A percentile compares a stretch with the other conserved stretches of the same genome.
These are phyloP conservation scores for Paecilomyces niveus DNA, from an alignment of 2,329 filamentous ascomycete species.

Conservation along the genomic window DNA sequence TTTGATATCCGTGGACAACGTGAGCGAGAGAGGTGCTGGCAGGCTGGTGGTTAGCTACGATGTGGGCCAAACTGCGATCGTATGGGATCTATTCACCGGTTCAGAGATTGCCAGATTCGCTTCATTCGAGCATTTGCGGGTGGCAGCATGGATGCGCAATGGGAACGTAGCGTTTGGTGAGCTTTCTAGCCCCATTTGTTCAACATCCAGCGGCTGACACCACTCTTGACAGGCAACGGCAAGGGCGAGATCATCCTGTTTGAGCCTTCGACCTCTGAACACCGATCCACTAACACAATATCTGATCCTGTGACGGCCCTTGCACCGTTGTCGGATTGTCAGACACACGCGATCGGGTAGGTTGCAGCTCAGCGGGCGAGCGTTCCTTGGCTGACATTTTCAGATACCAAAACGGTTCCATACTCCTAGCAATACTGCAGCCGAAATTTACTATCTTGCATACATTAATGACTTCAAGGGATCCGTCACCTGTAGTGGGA, in stretches of 20 bases:
- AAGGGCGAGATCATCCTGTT: constrained; percentile 93
- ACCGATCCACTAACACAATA: constrained; percentile 83
- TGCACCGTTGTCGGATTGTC: constrained; percentile 80
- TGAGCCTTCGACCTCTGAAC: constrained; percentile 86
- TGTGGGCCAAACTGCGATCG: constrained; percentile 80
- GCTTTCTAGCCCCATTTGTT: constrained; percentile 17
- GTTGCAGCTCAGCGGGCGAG: constrained; percentile 15
- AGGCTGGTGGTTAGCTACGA: constrained; percentile 90
- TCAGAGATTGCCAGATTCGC: constrained; percentile 87
- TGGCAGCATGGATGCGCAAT: constrained; percentile 92
- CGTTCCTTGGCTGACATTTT: neutral
- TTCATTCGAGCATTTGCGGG: constrained; percentile 78
- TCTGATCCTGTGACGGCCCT: constrained; percentile 93
- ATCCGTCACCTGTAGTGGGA: constrained; percentile 78
- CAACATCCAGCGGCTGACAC: neutral
- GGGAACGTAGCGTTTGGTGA: constrained; percentile 94
- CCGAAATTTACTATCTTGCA: constrained; percentile 92
- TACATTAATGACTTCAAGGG: constrained; percentile 75
- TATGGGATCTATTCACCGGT: constrained; percentile 93
- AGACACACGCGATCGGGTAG: constrained; percentile 93
- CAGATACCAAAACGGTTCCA: constrained; percentile 91
- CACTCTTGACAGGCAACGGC: constrained; percentile 61
- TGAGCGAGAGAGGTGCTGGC: constrained; percentile 78
- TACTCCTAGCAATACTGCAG: constrained; percentile 80
- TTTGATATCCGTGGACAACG: constrained; percentile 81